Evolutionary conservation across 1,139 yeast species (phyloP).

Genomic region (Taphrina flavorubra): DNA sequence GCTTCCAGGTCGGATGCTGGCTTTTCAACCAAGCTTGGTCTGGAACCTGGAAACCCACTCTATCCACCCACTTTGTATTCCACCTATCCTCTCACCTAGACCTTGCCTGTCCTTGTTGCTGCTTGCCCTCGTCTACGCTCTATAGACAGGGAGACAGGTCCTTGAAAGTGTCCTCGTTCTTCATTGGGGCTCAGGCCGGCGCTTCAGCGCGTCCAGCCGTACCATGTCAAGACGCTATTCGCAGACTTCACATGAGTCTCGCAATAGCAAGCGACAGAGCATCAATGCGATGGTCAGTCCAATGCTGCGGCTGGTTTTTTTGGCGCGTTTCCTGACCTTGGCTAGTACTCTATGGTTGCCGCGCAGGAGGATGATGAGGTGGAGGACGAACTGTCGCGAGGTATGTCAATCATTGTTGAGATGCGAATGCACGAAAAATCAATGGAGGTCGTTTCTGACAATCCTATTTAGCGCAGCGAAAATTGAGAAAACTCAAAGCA

Average conservation of each 20-base stretch:
- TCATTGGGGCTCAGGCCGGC: neutral
- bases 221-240: constrained; percentile 21
- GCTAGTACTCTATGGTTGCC: constrained; percentile 47
- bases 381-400: constrained; percentile 52
- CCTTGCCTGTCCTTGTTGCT: neutral
- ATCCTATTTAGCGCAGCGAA: constrained; percentile 49
- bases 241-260: constrained; percentile 23
- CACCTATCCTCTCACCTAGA: neutral
- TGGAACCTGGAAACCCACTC: too few relatives aligned
- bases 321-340: neutral
- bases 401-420: constrained; percentile 18
- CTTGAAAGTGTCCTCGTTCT: neutral
- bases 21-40: too few relatives aligned
- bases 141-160: neutral
- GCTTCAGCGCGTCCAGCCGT: constrained; percentile 16
- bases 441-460: constrained; percentile 1
- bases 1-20: neutral
- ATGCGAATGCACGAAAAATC: neutral
- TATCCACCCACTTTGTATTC: neutral
- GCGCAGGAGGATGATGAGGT: constrained; percentile 54
- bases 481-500: constrained; percentile 52
- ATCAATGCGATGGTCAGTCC: constrained; percentile 38
- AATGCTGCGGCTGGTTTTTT: neutral
- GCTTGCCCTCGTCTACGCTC: neutral
- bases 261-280: constrained; percentile 39